Conservation (phyloP, 768 basidiomycete genomes). For the Stropharia rugosoannulata region DNA sequence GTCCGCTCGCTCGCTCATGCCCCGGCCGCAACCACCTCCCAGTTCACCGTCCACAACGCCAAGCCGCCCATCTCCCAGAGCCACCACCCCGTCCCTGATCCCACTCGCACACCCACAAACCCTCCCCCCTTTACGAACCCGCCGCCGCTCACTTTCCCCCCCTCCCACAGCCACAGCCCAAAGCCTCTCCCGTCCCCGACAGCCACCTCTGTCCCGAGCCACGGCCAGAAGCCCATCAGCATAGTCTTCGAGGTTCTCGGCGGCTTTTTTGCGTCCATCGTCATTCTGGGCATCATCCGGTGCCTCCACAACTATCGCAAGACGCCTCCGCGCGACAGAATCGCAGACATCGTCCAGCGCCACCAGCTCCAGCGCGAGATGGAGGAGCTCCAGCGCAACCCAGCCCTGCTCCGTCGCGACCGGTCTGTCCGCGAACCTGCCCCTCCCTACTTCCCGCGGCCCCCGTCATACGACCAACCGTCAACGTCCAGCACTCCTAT, state of each 20-base stretch:
- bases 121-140: constrained; percentile 6
- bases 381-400: constrained; percentile 43
- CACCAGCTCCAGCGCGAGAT: constrained; percentile 52
- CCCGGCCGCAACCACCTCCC: neutral
- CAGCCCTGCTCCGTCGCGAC: constrained; percentile 25
- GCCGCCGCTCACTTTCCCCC: constrained; percentile 1
- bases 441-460: constrained; percentile 52
- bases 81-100: neutral
- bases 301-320: constrained; percentile 42
- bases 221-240: constrained; percentile 29
- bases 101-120: neutral
- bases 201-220: constrained; percentile 9
- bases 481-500: neutral
- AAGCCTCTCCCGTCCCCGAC: constrained; percentile 7
- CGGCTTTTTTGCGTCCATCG: constrained; percentile 32
- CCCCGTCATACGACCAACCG: constrained; percentile 38
- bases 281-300: constrained; percentile 37
- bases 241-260: constrained; percentile 48
- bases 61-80: neutral
- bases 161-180: constrained; percentile 1
- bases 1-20: neutral
- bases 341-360: constrained; percentile 38
- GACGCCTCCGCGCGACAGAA: constrained; percentile 45
- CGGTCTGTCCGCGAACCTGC: constrained; percentile 40
- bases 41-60: neutral